Base-by-base conservation (phyloP, 2,329 filamentous ascomycete species). In the Grosmannia huntii region DNA sequence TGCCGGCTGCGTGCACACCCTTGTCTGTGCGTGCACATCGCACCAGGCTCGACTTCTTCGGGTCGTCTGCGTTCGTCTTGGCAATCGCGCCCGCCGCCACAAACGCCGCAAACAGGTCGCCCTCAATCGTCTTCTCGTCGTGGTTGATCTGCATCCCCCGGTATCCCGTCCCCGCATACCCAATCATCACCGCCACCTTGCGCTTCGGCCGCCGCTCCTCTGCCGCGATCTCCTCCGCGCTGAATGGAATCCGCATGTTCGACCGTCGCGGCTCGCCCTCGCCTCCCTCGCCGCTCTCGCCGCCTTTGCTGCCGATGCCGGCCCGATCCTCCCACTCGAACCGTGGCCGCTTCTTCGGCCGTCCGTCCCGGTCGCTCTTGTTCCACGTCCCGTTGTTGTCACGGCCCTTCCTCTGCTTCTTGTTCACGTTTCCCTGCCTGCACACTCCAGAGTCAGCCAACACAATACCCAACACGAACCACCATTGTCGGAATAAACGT, bases 1-100 rank as follows among this genome's bases (percentile, higher is more conserved):
- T 97, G 56, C 92, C 94, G 1, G 92, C 92, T 1, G 92, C 92
- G 70, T 97, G 92, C 2, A 97, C 92, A 57, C 94, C 94, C 76
- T 97, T 99, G 74, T 99, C 94, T 0, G 94, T 99, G 62, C 94
- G 82, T 4, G 94, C 94, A 71, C 94, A 99, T 63, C 94, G 86
- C 57, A 96, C 89, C 53, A 99, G 81, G 56, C 90, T 91, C 2
- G 90, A 95, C 73, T 99, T 99, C 72, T 95, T 95, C 4, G 92
- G 94, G 68, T 99, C 94, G 65, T 95, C 85, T 25, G 94, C 94
- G 68, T 99, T 99, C 62, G 90, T 90, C 72, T 97, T 97, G 54
- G 91, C 95, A 61, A 99, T 96, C 46, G 94, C 91, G 21, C 91
- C 89, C 3, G 94, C 91, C 3, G 84, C 83, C 62, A 99, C 87